Percentiles rank a stretch among this genome's conserved stretches.
Evolutionary conservation across 75 land plant species (phyloP).

Genomic region (Sequoia sempervirens): DNA sequence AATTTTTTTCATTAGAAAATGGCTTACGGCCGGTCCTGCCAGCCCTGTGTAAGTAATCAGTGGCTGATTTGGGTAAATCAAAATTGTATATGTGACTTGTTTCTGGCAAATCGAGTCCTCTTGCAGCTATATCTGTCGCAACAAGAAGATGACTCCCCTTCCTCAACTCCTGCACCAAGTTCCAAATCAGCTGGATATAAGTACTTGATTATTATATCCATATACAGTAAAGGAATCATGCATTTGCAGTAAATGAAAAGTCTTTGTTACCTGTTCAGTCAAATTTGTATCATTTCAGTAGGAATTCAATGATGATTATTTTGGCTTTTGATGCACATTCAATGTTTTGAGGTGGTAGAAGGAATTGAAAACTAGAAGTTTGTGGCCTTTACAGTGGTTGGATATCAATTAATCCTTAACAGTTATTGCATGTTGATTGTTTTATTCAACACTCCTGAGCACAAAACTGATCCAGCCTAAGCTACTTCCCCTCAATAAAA

Average conservation of each 20-base stretch:
- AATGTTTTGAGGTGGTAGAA: neutral
- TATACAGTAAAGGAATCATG: neutral
- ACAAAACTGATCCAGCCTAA: too few relatives aligned
- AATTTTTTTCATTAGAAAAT: conserved; percentile 51
- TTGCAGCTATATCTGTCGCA: conserved; percentile 85
- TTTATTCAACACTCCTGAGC: neutral
- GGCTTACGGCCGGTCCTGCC: conserved; percentile 88
- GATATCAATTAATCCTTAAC: neutral
- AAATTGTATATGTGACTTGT: conserved; percentile 92
- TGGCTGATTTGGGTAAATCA: conserved; percentile 72
- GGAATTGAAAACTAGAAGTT: neutral
- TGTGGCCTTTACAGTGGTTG: neutral
- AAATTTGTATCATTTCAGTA: neutral
- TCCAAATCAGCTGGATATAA: conserved; percentile 15
- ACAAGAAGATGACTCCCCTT: conserved; percentile 52
- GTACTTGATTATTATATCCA: conserved; percentile 8
- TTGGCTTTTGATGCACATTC: neutral
- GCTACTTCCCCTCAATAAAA: too few relatives aligned
- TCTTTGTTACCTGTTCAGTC: neutral
- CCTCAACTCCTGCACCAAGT: conserved; percentile 48
- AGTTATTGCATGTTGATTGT: neutral
- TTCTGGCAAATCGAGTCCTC: conserved; percentile 92
- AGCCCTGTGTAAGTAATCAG: conserved; percentile 87
- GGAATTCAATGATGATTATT: neutral
- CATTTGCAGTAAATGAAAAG: neutral